A percentile compares a stretch with the other conserved stretches of the same genome.
phyloP scores from a whole-genome alignment of 306 rosid species.

The Pterocarpus macrocarpus region DNA sequence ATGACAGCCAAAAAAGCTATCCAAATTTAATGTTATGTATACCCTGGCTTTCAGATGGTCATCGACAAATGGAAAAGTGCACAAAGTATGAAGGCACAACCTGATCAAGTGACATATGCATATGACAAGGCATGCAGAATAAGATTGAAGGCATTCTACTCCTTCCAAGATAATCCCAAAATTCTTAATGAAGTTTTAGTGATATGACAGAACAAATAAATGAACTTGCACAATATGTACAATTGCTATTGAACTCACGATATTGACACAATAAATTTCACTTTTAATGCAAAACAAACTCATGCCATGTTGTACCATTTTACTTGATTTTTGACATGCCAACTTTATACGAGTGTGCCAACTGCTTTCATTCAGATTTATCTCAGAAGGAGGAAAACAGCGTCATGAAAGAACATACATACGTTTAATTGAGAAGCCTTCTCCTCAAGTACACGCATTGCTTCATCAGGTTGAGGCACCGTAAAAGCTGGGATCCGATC shows the following conservation, averaged over 20 bases:
- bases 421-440: constrained; percentile 84
- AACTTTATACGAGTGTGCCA: constrained; percentile 31
- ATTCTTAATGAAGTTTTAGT: constrained; percentile 20
- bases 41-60: constrained; percentile 29
- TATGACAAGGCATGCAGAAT: not conserved
- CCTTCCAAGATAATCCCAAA: constrained; percentile 14
- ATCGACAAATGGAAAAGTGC: not conserved
- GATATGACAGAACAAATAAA: constrained; percentile 14
- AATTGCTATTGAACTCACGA: constrained; percentile 5
- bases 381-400: constrained; percentile 18
- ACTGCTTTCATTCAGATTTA: constrained; percentile 32
- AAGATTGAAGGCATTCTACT: constrained; percentile 7
- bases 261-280: constrained; percentile 10
- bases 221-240: not conserved
- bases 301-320: constrained; percentile 1
- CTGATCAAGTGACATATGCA: constrained; percentile 4
- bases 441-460: constrained; percentile 85
- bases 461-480: constrained; percentile 93
- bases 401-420: constrained; percentile 48
- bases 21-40: not conserved
- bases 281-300: constrained; percentile 20
- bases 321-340: constrained; percentile 33
- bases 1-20: too few relatives aligned
- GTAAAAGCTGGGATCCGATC: constrained; percentile 85
- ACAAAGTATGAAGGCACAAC: constrained; percentile 18